Base-by-base conservation (phyloP, 1,284 basidiomycete genomes). In the Boletus sp. region DNA sequence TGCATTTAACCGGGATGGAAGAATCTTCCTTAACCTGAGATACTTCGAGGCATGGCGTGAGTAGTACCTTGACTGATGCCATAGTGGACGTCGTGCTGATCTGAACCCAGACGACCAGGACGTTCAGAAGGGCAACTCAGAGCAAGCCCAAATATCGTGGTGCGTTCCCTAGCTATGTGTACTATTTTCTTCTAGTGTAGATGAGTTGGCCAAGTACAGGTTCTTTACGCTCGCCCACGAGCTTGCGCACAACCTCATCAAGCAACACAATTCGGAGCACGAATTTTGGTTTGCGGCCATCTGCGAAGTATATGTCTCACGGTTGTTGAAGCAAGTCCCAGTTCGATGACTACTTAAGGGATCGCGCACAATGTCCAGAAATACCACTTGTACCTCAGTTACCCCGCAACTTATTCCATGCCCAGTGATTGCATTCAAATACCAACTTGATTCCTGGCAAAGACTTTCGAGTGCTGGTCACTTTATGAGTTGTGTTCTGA, bases 251-350 rank as follows among this genome's bases (percentile, higher is more conserved):
- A 38, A 38, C 7, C 37, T 46, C 19, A 16, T 46, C 38, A 40
- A 33, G 19, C 8, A 33, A 27, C 38, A 46, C 10, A 26, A 46
- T 40, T 40, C 37, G 8, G 44, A 32, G 20, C 30, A 32, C 16
- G 37, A 40, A 17, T 46, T 46, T 26, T 46, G 38, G 45, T 46
- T 46, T 14, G 19, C 45, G 9, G 25, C 22, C 5, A 46, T 46
- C 17, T 39, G 38, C 25, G 36, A 38, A 20, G 22, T n/a, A 38
- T 23, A 39, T 10, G n/a, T 46, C 26, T 41, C 14, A 12, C 33
- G 4, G 9, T 13, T 27, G 13, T 16, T 20, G 23, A 14, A 14
- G 38, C 16, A 14, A 4, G 5, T 8, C 5, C n/a, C 5, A 16
- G 9, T 36, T 36, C n/a, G n/a, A n/a, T 36, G 20, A 36, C 8